Base-by-base conservation (phyloP, 1,284 basidiomycete species). In the Austroboletus rostrupii region DNA sequence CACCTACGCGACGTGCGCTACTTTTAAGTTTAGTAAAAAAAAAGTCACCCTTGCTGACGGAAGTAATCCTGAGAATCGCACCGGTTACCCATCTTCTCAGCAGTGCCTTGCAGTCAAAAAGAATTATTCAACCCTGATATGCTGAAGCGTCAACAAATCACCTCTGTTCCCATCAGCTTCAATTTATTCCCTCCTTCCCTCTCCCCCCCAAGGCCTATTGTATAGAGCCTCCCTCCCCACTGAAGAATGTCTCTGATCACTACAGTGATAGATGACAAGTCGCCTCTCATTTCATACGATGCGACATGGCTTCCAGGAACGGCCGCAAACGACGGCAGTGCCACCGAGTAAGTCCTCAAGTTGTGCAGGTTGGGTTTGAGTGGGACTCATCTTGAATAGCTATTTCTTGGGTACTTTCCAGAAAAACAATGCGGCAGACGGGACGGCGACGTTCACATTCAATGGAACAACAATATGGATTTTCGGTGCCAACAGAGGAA, bases 391-490 rank as follows among this genome's bases (percentile, higher is more conserved):
- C 16, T 17, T 13, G n/a, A 4, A 21, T 26, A 67, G 66, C 37
- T 70, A 68, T 45, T 68, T 62, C 33, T 41, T 60, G 16, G 56
- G 58, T 7, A 68, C 71, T 29, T 65, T 58, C 33, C 64, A 61
- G n/a, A 57, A 50, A 45, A 65, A 64, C 28, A 61, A 39, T 23
- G 50, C 37, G 2, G 20, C 57, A 14, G 59, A 52, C 14, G 65
- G 67, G 3, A 59, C 52, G 2, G 66, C 62, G 10, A 61, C 57
- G 0, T 65, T 74, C 49, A 59, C 49, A 23, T 73, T 73, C 53
- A 70, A 65, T 32, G 72, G 65, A 13, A 66, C 64, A 9, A 52
- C 61, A 6, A 47, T 72, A 28, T 62, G 59, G 55, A 59, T 72
- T 35, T 69, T 61, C 46, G 70, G 70, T 28, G 60, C 64, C 32